Evolutionary conservation across 2,329 filamentous ascomycete genomes (phyloP), one percentile per base, ranked within the genome.

Genomic region (Calonectria fujianensis): DNA sequence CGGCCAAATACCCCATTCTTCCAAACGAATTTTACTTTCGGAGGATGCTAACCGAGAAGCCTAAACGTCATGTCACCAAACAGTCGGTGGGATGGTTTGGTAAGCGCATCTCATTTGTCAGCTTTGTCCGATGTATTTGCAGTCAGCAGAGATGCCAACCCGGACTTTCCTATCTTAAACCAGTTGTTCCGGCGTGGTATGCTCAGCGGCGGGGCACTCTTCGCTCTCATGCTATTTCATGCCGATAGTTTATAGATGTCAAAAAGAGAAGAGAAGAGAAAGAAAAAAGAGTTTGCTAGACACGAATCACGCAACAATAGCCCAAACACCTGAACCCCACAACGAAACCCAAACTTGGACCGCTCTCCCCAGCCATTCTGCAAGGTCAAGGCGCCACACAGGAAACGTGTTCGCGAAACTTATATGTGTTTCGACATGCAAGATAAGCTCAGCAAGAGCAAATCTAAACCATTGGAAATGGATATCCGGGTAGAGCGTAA

Each of bases 21-120:
- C 8, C 41, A 48, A 48, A 48, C 41, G 41, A 48, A 48, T 48
- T 48, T 48, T 48, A 48, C 41, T 48, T 48, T 48, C 20, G 41
- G 41, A 48, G 41, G 18, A 48, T 48, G 41, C 41, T 48, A 48
- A n/a, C 41, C 41, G 41, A 48, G 41, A 48, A 48, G 41, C 41
- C 8, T 48, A 48, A 48, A 48, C 41, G 41, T n/a, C 41, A 48
- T 48, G 1, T 48, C 41, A 11, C 41, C 5, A 48, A 48, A n/a
- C n/a, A 9, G 7, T n/a, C n/a, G n/a, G 41, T 4, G 41, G 41
- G n/a, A 10, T 18, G 6, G 41, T 48, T 48, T 48, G 41, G 31
- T 54, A 29, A 32, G 27, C 29, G 5, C 29, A 32, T 20, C 32
- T 27, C 14, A 35, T 59, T 59, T 59, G 31, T 59, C 54, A 59